Evolutionary conservation across 495 filamentous ascomycete genomes (phyloP).

Genomic region (Penicillium samsonianum): DNA sequence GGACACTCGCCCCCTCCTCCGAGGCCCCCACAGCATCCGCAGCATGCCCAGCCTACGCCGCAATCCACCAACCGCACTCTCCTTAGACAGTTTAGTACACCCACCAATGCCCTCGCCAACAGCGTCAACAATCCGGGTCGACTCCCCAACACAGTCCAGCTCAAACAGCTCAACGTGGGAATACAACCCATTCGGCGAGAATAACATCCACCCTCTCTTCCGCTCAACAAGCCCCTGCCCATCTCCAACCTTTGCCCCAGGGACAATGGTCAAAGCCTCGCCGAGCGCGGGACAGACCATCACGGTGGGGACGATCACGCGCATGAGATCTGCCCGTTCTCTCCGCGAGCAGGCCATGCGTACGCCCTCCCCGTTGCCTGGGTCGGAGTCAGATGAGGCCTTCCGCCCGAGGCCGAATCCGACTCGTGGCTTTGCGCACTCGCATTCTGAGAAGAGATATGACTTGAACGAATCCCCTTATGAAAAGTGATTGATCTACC

Average conservation of each 20-base stretch:
- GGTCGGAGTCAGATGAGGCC: constrained; percentile 4
- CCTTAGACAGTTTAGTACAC: constrained; percentile 32
- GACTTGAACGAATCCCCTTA: constrained; percentile 35
- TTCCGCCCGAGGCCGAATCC: constrained; percentile 11
- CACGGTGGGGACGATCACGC: constrained; percentile 57
- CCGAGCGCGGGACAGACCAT: constrained; percentile 70
- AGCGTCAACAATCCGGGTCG: constrained; percentile 24
- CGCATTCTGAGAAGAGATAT: constrained; percentile 34
- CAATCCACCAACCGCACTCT: constrained; percentile 24
- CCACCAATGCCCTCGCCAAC: constrained; percentile 20
- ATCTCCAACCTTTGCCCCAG: constrained; percentile 64
- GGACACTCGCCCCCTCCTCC: constrained; percentile 20
- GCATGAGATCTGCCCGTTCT: constrained; percentile 68
- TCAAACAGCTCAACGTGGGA: constrained; percentile 19
- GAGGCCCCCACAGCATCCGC: constrained; percentile 20
- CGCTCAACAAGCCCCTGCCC: constrained; percentile 71
- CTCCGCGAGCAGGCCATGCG: constrained; percentile 38
- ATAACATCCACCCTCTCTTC: constrained; percentile 85
- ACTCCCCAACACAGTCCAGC: constrained; percentile 15
- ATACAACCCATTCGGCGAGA: constrained; percentile 49
- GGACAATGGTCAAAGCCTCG: constrained; percentile 70
- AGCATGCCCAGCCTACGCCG: constrained; percentile 30
- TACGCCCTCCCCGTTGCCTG: constrained; percentile 30
- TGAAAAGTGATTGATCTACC: constrained; percentile 22
- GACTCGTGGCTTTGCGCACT: constrained; percentile 18